Evolutionary conservation across 116 monocot genomes (phyloP), one percentile per base, ranked within the genome.

Genomic region (Papilionanthe hybrid): DNA sequence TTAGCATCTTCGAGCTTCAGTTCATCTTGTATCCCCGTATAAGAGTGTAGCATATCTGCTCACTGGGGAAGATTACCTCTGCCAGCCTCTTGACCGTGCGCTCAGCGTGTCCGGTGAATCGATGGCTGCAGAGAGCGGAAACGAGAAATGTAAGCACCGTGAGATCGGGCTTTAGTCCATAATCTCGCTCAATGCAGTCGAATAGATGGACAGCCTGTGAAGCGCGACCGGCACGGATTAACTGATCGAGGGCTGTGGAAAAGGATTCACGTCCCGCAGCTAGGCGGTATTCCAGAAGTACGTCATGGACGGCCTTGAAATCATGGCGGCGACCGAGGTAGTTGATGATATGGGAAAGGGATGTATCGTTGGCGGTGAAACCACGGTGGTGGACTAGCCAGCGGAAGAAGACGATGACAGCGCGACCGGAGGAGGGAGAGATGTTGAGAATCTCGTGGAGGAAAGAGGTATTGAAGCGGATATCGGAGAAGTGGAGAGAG

Each of bases 1-100:
- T 82, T 68, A 15, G 94, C 98, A 58, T 98, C 88, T 13, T 89
- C 91, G 28, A 94, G 91, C 83, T 91, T 94, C 72, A 83, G 80
- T 15, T 83, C 87, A 8, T 79, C 74, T 87, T 92, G 81, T 89
- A 98, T 0, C 90, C 94, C 2, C 83, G 76, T 45, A 97, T 81
- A 42, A 93, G 84, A 19, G 78, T 23, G 23, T 87, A 76, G 63
- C 93, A 91, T 65, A 89, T 87, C 9, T 80, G 84, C 75, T 81
- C 78, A 43, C 88, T 81, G 5, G 93, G 91, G 72, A 91, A 89
- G 43, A 93, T 75, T 25, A 67, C 30, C 12, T 56, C 65, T 17
- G 84, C 88, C 30, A 15, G 71, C 17, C 60, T 43, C 80, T 87
- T 82, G 42, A 87, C 90, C 22, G 80, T 5, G 12, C 84, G 63